Percentiles rank a stretch among this genome's conserved stretches.
phyloP scores from a whole-genome alignment of 371 early-diverging fungal species.

The Sanchytrium tribonematis region DNA sequence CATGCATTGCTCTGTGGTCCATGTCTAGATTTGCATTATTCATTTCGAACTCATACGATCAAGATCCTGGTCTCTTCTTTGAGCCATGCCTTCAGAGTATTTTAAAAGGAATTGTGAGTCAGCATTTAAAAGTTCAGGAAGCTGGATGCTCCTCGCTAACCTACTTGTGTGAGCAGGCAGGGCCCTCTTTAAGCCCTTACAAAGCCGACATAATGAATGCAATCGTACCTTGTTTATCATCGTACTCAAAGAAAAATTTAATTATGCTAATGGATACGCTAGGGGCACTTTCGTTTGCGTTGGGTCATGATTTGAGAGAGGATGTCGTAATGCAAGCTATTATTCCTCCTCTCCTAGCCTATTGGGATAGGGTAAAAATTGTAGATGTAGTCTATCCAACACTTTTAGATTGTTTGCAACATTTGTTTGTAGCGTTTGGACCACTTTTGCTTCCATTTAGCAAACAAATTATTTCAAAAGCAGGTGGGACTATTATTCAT shows the following conservation, averaged over 20 bases:
- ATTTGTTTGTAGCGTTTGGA: neutral
- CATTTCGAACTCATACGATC: neutral
- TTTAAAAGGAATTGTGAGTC: neutral
- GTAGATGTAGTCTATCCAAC: neutral
- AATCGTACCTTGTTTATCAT: neutral
- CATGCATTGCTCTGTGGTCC: neutral
- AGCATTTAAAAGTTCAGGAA: neutral
- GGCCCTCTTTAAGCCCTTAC: neutral
- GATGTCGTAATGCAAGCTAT: neutral
- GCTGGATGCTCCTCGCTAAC: neutral
- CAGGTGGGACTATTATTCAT: neutral
- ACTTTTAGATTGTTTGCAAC: neutral
- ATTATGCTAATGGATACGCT: neutral
- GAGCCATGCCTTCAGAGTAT: neutral
- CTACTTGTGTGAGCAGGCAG: neutral
- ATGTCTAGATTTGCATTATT: neutral
- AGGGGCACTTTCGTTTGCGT: neutral
- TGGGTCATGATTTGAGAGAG: neutral
- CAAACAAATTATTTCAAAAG: neutral
- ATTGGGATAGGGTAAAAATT: neutral
- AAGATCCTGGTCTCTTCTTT: too few relatives aligned
- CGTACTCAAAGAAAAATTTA: neutral
- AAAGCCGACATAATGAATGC: neutral
- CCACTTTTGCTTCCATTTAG: neutral
- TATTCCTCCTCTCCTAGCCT: neutral